Conservation (phyloP, 345 rosid species). For the Aethionema arabicum region DNA sequence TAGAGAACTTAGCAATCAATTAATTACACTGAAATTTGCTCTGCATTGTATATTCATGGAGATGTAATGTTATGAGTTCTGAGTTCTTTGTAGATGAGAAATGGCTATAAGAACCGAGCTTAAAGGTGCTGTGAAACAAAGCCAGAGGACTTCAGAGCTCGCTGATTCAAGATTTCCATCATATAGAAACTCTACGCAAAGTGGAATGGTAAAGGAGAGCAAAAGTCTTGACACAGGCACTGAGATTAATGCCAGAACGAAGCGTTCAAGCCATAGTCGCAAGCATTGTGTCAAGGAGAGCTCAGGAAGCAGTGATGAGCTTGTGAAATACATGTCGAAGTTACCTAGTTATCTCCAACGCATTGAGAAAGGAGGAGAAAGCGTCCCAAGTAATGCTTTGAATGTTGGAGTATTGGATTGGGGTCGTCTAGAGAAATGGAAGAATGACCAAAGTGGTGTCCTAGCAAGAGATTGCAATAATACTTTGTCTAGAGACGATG, state of each 20-base stretch:
- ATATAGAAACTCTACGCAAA: conserved; percentile 40
- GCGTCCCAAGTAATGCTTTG: conserved; percentile 58
- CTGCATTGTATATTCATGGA: background rate
- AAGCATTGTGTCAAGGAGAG: conserved; percentile 35
- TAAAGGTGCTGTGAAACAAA: conserved; percentile 41
- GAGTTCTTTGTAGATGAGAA: conserved; percentile 18
- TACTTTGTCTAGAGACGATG: conserved; percentile 24
- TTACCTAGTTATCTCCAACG: conserved; percentile 73
- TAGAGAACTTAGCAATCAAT: background rate
- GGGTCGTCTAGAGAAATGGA: conserved; percentile 72
- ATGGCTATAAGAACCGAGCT: conserved; percentile 42
- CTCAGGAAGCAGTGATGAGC: conserved; percentile 53
- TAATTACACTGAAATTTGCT: background rate
- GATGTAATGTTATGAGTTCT: background rate
- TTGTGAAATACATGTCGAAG: conserved; percentile 74
- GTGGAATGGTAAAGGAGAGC: conserved; percentile 30
- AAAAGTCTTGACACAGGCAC: conserved; percentile 24
- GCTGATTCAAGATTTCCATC: conserved; percentile 34
- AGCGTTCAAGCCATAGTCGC: conserved; percentile 34
- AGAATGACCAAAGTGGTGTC: conserved; percentile 27
- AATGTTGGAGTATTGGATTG: conserved; percentile 92
- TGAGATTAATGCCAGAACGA: conserved; percentile 33
- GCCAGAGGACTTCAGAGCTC: conserved; percentile 35
- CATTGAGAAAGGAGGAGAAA: conserved; percentile 45
- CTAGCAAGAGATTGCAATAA: conserved; percentile 29